Evolutionary conservation across 2,329 filamentous ascomycete genomes (phyloP).

Genomic region (Chlorencoelia australis): DNA sequence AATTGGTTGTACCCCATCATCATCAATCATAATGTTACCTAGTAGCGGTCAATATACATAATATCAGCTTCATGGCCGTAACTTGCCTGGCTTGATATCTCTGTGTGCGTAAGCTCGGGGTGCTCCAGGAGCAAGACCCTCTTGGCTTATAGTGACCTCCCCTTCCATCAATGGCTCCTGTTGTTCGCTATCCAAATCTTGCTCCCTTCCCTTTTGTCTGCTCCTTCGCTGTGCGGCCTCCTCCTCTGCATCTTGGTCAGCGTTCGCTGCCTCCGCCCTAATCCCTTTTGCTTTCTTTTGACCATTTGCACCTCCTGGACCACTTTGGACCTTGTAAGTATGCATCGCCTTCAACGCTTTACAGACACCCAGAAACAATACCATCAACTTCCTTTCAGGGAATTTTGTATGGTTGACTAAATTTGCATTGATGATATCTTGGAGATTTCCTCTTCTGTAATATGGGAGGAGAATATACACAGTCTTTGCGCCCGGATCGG

Average conservation of each 20-base stretch:
- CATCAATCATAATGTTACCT: constrained; percentile 97
- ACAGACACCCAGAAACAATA: constrained; percentile 85
- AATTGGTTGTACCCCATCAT: constrained; percentile 78
- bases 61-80: not conserved
- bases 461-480: constrained; percentile 96
- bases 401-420: constrained; percentile 89
- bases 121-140: constrained; percentile 58
- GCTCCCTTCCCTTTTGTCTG: constrained; percentile 33
- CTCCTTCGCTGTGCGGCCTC: constrained; percentile 28
- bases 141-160: constrained; percentile 58
- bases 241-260: constrained; percentile 33
- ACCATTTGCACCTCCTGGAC: constrained; percentile 38
- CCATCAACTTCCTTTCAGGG: constrained; percentile 79
- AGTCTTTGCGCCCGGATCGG: constrained; percentile 66
- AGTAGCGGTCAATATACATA: constrained; percentile 7
- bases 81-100: constrained; percentile 88
- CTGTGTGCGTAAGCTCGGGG: constrained; percentile 81
- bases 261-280: constrained; percentile 27
- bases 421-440: constrained; percentile 98
- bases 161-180: constrained; percentile 75
- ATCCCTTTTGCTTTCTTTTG: constrained; percentile 37
- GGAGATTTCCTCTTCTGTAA: constrained; percentile 87
- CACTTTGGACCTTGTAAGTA: constrained; percentile 62
- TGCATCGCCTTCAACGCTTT: constrained; percentile 85
- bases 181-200: constrained; percentile 60